Evolutionary conservation across 768 basidiomycete genomes (phyloP).

Genomic region (Pulveroboletus ravenelii): DNA sequence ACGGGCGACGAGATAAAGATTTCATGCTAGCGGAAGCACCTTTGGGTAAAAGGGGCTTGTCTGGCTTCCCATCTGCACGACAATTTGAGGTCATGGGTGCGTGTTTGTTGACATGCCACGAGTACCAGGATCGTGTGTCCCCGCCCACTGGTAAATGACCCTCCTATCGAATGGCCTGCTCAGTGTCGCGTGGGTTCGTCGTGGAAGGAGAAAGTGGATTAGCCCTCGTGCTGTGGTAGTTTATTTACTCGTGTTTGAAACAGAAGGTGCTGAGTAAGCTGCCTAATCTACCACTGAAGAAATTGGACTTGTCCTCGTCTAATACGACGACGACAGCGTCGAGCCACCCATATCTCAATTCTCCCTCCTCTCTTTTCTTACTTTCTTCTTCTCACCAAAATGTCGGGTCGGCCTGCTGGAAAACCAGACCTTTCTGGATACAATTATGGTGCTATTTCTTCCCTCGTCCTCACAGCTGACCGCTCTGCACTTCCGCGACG

Average conservation of each 20-base stretch:
- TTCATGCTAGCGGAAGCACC: too few species aligned
- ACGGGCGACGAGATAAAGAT: too few species aligned
- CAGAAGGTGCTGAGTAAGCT: constrained; percentile 15
- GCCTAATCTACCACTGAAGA: background rate
- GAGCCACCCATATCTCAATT: background rate
- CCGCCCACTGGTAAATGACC: too few species aligned
- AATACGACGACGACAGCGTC: constrained; percentile 11
- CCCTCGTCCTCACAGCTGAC: constrained; percentile 91
- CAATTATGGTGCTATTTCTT: constrained; percentile 95
- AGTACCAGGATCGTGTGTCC: too few species aligned
- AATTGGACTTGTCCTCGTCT: background rate
- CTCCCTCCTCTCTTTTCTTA: background rate
- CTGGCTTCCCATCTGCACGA: too few species aligned
- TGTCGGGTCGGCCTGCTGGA: constrained; percentile 38
- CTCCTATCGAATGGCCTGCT: too few species aligned
- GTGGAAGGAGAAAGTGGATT: too few species aligned
- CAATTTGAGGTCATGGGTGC: too few species aligned
- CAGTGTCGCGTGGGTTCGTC: too few species aligned
- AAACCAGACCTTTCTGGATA: constrained; percentile 85
- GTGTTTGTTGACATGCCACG: too few species aligned
- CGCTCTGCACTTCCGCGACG: constrained; percentile 73
- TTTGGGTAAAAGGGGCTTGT: too few species aligned
- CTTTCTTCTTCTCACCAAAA: constrained; percentile 10
- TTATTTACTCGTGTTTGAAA: constrained; percentile 22
- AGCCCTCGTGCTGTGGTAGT: too few species aligned